Evolutionary conservation across 805 yeast genomes (phyloP), one percentile per base, ranked within the genome.

Genomic region (Kockiozyma suomiensis): DNA sequence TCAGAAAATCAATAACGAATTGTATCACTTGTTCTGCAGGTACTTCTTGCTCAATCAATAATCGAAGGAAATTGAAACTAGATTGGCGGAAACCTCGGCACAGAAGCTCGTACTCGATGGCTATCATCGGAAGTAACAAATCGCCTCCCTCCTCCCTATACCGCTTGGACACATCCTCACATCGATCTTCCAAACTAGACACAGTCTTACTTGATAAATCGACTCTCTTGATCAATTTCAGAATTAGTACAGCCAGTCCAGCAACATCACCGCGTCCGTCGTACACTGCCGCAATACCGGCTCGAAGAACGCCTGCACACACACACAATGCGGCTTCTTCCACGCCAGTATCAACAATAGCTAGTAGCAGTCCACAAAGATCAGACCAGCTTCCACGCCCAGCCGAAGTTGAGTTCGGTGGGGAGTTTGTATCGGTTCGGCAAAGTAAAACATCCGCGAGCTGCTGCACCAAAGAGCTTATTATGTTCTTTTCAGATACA

Each of bases 301-400:
- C 32, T 26, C 53, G 59, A 23, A 61, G 30, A 15, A 21, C 38
- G 4, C 65, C 65, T 1, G 53, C 40, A 23, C 59, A 60, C 2
- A 61, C 32, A 28, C 33, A 49, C 19, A 61, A n/a, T 12, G 55
- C 64, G 5, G 58, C 23, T 37, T 50, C 63, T 17, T 45, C 56
- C 13, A 21, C n/a, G 8, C 63, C 65, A 12, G n/a, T 5, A 8
- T 35, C 38, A 1, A 42, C 40, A 21, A 61, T 49, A 13, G 40
- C 59, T 15, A 28, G 30, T 26, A 61, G 33, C 37, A 61, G 42
- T 12, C 37, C 43, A 33, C 49, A 53, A 8, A 45, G 45, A 13
- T 58, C 63, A 19, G 52, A 56, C 65, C 62, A 61, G 8, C 49
- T 51, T 15, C 56, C 56, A 17, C 56, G 26, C 12, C 41, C 35